A percentile compares a stretch with the other conserved stretches of the same genome.
Evolutionary conservation across 1,284 basidiomycete genomes (phyloP).

Genomic region (Irpex sp.): DNA sequence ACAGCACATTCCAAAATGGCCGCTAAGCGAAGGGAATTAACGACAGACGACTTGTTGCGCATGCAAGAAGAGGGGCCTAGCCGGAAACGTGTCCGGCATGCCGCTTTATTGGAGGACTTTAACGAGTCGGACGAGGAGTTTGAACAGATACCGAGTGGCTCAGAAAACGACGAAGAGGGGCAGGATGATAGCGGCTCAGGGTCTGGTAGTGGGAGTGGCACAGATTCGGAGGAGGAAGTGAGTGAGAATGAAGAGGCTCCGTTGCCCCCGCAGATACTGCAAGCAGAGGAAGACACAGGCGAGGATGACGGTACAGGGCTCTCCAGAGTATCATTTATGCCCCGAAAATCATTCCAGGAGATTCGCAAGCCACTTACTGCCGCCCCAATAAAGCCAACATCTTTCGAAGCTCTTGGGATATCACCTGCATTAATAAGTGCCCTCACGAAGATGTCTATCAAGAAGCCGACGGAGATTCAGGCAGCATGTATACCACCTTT

Average conservation of each 20-base stretch:
- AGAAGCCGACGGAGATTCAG: constrained; percentile 85
- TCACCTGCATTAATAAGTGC: constrained; percentile 66
- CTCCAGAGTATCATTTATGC: constrained; percentile 23
- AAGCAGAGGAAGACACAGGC: not conserved
- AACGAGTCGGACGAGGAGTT: constrained; percentile 12
- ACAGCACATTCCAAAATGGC: constrained; percentile 15
- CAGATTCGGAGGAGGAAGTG: constrained; percentile 6
- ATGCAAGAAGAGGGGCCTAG: constrained; percentile 31
- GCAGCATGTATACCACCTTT: constrained; percentile 86
- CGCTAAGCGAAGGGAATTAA: constrained; percentile 24
- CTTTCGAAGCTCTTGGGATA: constrained; percentile 73
- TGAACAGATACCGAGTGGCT: not conserved
- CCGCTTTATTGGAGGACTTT: constrained; percentile 6
- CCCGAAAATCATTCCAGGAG: constrained; percentile 11
- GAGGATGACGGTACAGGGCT: not conserved
- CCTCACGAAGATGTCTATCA: constrained; percentile 81
- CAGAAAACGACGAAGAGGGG: constrained; percentile 1
- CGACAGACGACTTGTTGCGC: constrained; percentile 33
- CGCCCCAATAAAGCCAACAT: constrained; percentile 19
- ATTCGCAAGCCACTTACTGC: not conserved
- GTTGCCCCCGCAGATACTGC: not conserved
- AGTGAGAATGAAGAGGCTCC: not conserved
- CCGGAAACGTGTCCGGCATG: constrained; percentile 21
- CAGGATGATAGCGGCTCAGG: constrained; percentile 6
- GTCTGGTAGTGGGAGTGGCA: constrained; percentile 8